Evolutionary conservation across 2,329 filamentous ascomycete genomes (phyloP).

Genomic region (Coniella vitis): DNA sequence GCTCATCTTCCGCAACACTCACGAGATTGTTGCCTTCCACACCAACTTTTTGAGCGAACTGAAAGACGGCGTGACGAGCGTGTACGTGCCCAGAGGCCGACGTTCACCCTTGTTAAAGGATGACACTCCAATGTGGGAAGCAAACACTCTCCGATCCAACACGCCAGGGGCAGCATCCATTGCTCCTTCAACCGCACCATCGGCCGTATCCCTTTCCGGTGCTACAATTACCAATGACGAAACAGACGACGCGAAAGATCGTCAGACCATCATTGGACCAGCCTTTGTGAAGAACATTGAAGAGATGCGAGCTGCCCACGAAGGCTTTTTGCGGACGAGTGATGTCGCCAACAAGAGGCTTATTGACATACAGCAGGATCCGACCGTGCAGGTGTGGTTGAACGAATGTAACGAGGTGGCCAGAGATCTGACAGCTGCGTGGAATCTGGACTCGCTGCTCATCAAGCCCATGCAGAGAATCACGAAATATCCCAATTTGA

Average conservation of each 20-base stretch:
- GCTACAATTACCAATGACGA: slow-evolving; percentile 31
- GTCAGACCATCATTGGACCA: slow-evolving; percentile 44
- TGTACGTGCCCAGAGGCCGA: slow-evolving; percentile 62
- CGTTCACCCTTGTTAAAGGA: slow-evolving; percentile 33
- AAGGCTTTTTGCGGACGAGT: slow-evolving; percentile 56
- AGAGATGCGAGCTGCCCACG: slow-evolving; percentile 53
- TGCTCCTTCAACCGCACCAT: slow-evolving; percentile 13
- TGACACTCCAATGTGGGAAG: slow-evolving; percentile 23
- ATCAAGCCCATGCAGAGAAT: slow-evolving; percentile 96
- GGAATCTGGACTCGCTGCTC: slow-evolving; percentile 91
- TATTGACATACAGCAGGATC: slow-evolving; percentile 56
- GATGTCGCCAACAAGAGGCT: slow-evolving; percentile 55
- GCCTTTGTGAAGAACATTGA: slow-evolving; percentile 52
- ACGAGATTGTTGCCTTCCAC: slow-evolving; percentile 84
- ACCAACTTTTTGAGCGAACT: slow-evolving; percentile 71
- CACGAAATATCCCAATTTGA: slow-evolving; percentile 84
- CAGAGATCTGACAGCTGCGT: slow-evolving; percentile 85
- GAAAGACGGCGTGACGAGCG: slow-evolving; percentile 69
- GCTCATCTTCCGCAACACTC: slow-evolving; percentile 85
- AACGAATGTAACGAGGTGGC: slow-evolving; percentile 89
- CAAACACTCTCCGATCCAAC: slow-evolving; percentile 28
- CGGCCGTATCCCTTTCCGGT: slow-evolving; percentile 12
- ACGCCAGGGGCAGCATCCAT: slow-evolving; percentile 28
- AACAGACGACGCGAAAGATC: slow-evolving; percentile 45
- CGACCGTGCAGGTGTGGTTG: slow-evolving; percentile 73